These are phyloP conservation scores for Blumeria graminis DNA, from an alignment of 2,329 filamentous ascomycete genomes.

Conservation along the genomic window DNA sequence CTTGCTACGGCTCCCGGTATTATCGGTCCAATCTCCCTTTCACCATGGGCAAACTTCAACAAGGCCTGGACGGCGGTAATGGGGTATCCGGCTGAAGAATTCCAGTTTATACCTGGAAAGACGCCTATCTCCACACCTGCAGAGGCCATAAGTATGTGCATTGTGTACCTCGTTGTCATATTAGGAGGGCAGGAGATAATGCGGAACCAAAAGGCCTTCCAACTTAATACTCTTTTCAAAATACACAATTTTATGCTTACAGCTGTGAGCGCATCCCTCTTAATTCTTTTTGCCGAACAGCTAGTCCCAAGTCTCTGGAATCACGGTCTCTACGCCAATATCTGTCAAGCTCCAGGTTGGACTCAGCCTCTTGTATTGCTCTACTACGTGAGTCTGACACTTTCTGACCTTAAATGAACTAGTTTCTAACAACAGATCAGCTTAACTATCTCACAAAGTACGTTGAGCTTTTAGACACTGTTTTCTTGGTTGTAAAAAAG, in stretches of 20 bases:
- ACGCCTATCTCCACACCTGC: slow-evolving; percentile 81
- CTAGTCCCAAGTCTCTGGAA: slow-evolving; percentile 60
- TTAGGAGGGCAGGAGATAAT: slow-evolving; percentile 83
- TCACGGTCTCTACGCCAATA: slow-evolving; percentile 67
- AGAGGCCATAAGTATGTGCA: slow-evolving; percentile 55
- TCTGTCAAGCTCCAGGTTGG: slow-evolving; percentile 68
- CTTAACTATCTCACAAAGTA: slow-evolving; percentile 98
- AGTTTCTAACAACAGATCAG: slow-evolving; percentile 21
- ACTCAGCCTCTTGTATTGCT: slow-evolving; percentile 78
- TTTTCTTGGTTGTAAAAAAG: slow-evolving; percentile 98
- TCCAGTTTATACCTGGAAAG: slow-evolving; percentile 55
- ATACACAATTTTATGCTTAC: slow-evolving; percentile 94
- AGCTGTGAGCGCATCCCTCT: slow-evolving; percentile 52
- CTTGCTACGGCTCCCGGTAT: not conserved
- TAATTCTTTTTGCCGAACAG: slow-evolving; percentile 78
- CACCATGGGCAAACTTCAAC: slow-evolving; percentile 70
- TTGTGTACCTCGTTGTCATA: slow-evolving; percentile 80
- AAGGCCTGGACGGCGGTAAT: slow-evolving; percentile 53
- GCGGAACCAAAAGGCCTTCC: slow-evolving; percentile 64
- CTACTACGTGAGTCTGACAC: slow-evolving; percentile 61
- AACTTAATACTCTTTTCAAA: slow-evolving; percentile 76
- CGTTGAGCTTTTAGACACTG: slow-evolving; percentile 80
- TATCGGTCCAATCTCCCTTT: slow-evolving; percentile 1
- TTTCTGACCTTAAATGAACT: not conserved
- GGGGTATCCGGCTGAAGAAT: slow-evolving; percentile 69